Evolutionary conservation across 176 grass and related monocot genomes (phyloP), one percentile per base, ranked within the genome.

Genomic region (Saccharum officinarum): DNA sequence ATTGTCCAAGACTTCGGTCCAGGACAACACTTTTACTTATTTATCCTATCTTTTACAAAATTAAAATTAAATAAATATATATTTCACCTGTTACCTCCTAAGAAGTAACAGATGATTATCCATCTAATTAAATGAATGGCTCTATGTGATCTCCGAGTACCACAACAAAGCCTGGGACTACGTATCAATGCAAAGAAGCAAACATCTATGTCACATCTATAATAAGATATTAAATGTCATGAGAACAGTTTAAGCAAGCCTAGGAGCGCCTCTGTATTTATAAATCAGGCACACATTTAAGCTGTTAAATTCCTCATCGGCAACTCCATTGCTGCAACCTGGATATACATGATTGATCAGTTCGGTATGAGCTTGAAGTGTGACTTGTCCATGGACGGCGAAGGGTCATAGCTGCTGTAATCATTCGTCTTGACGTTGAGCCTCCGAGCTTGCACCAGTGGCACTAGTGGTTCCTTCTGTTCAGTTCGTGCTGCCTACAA

Each of bases 341-440:
- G 20, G 71, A 61, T 15, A 76, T 65, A 17, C 20, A 33, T 49
- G 52, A 77, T 46, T 38, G 52, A 22, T 84, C 72, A 89, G 69
- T 89, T 89, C 38, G 87, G 87, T 85, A 89, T 89, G 76, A 80
- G 69, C 76, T 89, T 89, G 82, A 30, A 89, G 69, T 80, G 87
- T 2, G 87, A 82, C 82, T 85, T 89, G 5, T 89, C 82, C 81
- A 85, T 84, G 76, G 87, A 61, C 30, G 87, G 87, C 37, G 87
- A 59, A 31, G 76, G 87, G 39, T 89, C 82, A 33, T 89, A 89
- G 26, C 76, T 80, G 45, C 76, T 39, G 28, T 89, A 89, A 65
- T 89, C 87, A 31, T 80, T 85, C 28, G 69, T 85, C 15, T 80
- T 89, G 22, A 89, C 76, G 8, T 69, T 69, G 26, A 89, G 87